Evolutionary conservation across 1,284 basidiomycete species (phyloP), one percentile per base, ranked within the genome.

Genomic region (Xerocomus nothofagi): DNA sequence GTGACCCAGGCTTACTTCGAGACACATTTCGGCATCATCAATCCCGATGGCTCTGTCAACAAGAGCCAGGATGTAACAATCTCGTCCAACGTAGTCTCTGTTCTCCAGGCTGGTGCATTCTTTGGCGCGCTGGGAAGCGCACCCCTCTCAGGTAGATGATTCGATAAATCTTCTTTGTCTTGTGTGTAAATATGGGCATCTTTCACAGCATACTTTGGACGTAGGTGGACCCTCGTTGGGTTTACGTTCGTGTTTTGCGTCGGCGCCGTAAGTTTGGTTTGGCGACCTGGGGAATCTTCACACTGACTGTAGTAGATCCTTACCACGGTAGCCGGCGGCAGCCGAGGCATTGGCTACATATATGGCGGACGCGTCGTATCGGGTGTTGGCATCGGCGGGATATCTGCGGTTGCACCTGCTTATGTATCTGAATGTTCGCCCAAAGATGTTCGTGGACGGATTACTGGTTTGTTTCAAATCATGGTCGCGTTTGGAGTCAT

Each of bases 391-490:
- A 76, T 84, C 34, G 82, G 80, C 39, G 78, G 71, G 15, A 80
- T 81, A 47, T 80, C 79, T 1, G 78, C 78, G 59, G 82, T 89
- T 3, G 76, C 85, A 9, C 89, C 89, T 9, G 81, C 88, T 0
- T 91, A 81, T 59, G 87, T 91, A 3, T 84, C 85, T 2, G 89
- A 91, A 66, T 90, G 88, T 63, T 78, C 82, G 0, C 89, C 89
- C 6, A 90, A 89, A 63, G 76, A 76, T 26, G 86, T 85, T 21
- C 76, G 84, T 44, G 85, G 86, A 12, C 77, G 85, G 26, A 84
- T 87, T 42, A 86, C 86, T 0, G 85, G 87, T 36, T 62, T 88
- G 24, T 91, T 92, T 77, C 90, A 93, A 63, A 82, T 93, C 67
- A 84, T 91, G 78, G 87, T 91, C 32, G 82, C 84, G 15, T 65